Base-by-base conservation (phyloP, 352 stramenopile genomes). In the Phytophthora kernoviae region DNA sequence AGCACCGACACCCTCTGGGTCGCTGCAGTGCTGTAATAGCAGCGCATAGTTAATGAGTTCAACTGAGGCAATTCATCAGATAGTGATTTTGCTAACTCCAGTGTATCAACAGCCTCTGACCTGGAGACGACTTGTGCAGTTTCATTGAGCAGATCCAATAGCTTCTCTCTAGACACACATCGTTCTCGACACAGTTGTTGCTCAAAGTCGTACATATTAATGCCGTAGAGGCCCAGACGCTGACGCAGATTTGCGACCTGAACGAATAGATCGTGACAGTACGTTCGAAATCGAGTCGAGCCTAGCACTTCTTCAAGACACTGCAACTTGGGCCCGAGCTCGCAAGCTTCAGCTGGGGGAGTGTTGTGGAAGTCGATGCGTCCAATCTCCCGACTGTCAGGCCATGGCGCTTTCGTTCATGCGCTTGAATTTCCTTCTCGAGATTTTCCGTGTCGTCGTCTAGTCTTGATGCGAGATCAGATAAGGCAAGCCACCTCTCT, bases 271-370 rank as follows among this genome's bases (percentile, higher is more conserved):
- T 91, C 79, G 4, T 39, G 21, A 0, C 66, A 65, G 54, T 89
- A 91, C 2, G 54, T 48, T 22, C 57, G 57, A 37, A 89, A 87
- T 12, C 70, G 65, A 3, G 44, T 15, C 12, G 20, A 39, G 0
- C 81, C 81, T 1, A 91, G 57, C n/a, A 91, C 68, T 44, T 83
- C 76, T n/a, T 73, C 52, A 5, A 91, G 47, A 40, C 75, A 77
- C 11, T 79, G 77, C 15, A 84, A 39, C 41, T 87, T 86, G 0
- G 77, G 61, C 11, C 60, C 54, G 14, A 79, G 22, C 7, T 74
- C 68, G 17, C 54, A 72, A 15, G 52, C 47, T 58, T 72, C 63
- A 14, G 63, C 51, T 27, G 58, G 36, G 63, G 63, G 5, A 72
- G 47, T 34, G 27, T 52, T 9, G 46, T 65, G 9, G 32, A 14